Evolutionary conservation across 1,284 basidiomycete genomes (phyloP).

Genomic region (Puccinia polysora): DNA sequence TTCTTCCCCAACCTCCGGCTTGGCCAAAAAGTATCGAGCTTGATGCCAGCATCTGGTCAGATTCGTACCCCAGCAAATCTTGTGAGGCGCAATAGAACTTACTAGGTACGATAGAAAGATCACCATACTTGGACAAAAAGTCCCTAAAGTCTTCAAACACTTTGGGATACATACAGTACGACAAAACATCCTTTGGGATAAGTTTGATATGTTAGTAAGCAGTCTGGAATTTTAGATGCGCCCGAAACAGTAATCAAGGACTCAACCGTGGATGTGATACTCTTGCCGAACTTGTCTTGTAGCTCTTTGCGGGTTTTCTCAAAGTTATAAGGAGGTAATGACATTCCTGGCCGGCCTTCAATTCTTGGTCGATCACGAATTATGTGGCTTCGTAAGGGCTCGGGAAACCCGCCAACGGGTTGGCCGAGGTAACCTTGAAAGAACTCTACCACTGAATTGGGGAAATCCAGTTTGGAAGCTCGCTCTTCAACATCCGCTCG

Average conservation of each 20-base stretch:
- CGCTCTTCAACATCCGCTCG: conserved; percentile 79
- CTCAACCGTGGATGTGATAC: conserved; percentile 69
- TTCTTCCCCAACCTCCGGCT: conserved; percentile 86
- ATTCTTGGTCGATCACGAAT: conserved; percentile 92
- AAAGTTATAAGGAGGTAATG: conserved; percentile 83
- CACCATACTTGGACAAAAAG: conserved; percentile 28
- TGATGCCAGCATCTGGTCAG: conserved; percentile 53
- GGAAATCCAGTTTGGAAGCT: conserved; percentile 91
- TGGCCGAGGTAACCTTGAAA: conserved; percentile 75
- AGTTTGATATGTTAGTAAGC: conserved; percentile 1
- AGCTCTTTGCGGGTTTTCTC: conserved; percentile 91
- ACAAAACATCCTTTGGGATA: conserved; percentile 68
- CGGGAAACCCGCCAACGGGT: conserved; percentile 96
- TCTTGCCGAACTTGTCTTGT: conserved; percentile 86
- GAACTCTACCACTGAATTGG: conserved; percentile 61
- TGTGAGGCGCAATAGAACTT: neutral
- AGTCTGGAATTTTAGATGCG: neutral
- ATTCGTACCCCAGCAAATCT: neutral
- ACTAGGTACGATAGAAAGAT: conserved; percentile 37
- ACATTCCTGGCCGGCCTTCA: conserved; percentile 83
- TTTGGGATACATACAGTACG: conserved; percentile 95
- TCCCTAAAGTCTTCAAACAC: conserved; percentile 53
- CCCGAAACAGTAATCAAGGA: neutral
- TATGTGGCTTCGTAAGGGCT: conserved; percentile 82
- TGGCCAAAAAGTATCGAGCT: conserved; percentile 96